Percentiles rank a stretch among this genome's conserved stretches.
These are phyloP conservation scores for Sarocladium strictum DNA, from an alignment of 2,329 filamentous ascomycete species.

Conservation along the genomic window DNA sequence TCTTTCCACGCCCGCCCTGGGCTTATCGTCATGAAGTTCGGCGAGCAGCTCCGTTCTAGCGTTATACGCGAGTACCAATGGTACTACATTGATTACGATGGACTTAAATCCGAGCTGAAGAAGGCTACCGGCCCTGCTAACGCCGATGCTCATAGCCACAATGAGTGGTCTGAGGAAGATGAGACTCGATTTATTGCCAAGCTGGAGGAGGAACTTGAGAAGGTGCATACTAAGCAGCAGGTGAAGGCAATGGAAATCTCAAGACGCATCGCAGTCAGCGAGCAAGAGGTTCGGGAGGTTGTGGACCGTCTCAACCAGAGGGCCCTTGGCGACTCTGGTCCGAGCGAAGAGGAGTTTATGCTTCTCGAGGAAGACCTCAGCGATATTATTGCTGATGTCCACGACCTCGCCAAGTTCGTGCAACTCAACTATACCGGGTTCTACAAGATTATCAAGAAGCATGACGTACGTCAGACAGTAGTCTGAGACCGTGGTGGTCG, in stretches of 20 bases:
- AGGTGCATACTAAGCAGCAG: slow-evolving; percentile 96
- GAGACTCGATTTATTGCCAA: slow-evolving; percentile 81
- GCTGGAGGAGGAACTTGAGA: slow-evolving; percentile 89
- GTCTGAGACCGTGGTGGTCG: not conserved
- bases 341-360: slow-evolving; percentile 88
- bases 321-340: slow-evolving; percentile 50
- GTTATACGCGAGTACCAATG: slow-evolving; percentile 96
- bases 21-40: slow-evolving; percentile 72
- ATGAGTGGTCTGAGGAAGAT: slow-evolving; percentile 83
- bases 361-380: slow-evolving; percentile 90
- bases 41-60: slow-evolving; percentile 91
- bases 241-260: slow-evolving; percentile 96
- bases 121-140: slow-evolving; percentile 50
- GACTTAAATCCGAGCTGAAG: slow-evolving; percentile 82
- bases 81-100: slow-evolving; percentile 98
- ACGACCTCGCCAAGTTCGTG: slow-evolving; percentile 96
- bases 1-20: slow-evolving; percentile 39
- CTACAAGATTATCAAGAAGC: slow-evolving; percentile 99
- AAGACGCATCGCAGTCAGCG: slow-evolving; percentile 77
- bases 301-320: slow-evolving; percentile 66
- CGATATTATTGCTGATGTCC: slow-evolving; percentile 97
- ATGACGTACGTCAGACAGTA: slow-evolving; percentile 62
- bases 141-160: slow-evolving; percentile 39
- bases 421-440: slow-evolving; percentile 98
- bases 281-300: slow-evolving; percentile 85